Percentiles rank a stretch among this genome's conserved stretches.
phyloP scores from a whole-genome alignment of 139 green algal genomes.

The Chlorella vulgaris region DNA sequence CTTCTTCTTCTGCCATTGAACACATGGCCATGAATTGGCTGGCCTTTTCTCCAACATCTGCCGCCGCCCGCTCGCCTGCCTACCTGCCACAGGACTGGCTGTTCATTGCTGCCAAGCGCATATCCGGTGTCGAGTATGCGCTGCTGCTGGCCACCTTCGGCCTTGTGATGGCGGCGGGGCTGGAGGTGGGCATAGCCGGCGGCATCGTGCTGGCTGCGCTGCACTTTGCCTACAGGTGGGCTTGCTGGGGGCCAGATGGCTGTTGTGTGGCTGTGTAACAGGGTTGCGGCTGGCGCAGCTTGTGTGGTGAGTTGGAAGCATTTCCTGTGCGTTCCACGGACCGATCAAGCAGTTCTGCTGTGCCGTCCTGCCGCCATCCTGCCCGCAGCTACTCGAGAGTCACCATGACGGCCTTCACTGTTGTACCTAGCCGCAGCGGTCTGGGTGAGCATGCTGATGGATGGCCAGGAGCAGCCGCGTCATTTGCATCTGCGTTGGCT shows the following conservation, averaged over 20 bases:
- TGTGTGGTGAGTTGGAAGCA: no score
- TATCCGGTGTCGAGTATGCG: conserved; percentile 63
- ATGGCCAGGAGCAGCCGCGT: not conserved
- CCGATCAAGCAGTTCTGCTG: no score
- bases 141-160: conserved; percentile 73
- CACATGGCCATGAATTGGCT: no score
- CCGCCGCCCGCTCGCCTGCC: no score
- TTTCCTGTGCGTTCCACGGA: no score
- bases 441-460: not conserved
- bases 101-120: conserved; percentile 38
- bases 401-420: conserved; percentile 50
- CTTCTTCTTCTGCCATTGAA: no score
- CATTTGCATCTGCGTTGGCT: no score
- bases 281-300: no score
- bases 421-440: conserved; percentile 59
- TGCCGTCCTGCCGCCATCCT: no score
- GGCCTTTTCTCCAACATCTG: no score
- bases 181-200: conserved; percentile 65
- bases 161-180: conserved; percentile 56
- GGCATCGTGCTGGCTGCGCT: conserved; percentile 71
- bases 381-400: conserved; percentile 24
- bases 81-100: conserved; percentile 45
- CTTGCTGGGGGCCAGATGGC: not conserved
- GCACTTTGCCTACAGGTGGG: conserved; percentile 75
- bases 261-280: not conserved